Evolutionary conservation across 2,329 filamentous ascomycete genomes (phyloP), one percentile per base, ranked within the genome.

Genomic region (Botrytis cinerea): DNA sequence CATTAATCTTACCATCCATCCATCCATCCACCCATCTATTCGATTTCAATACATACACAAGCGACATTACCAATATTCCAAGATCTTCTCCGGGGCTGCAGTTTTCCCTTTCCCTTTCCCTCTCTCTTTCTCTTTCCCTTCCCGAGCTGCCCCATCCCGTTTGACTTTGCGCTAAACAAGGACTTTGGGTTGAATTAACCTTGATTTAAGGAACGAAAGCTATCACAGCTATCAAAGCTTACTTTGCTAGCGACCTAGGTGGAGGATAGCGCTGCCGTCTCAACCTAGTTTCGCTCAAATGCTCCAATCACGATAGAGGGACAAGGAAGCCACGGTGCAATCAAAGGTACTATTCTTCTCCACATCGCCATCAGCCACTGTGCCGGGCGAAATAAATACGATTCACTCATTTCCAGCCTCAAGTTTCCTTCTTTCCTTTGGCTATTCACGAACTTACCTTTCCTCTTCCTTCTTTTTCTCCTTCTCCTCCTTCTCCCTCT

Each of bases 321-420:
- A 28, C 38, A 54, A 54, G 46, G 64, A 28, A 54, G 28, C 35
- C n/a, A 68, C 64, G 38, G 64, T 40, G 28, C 46, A 57, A 40
- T 54, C 54, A 1, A 54, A 16, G 25, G 48, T 66, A 54, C 45
- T 20, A 35, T 40, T 28, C 8, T 18, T 32, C 46, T 68, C 46
- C 64, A 68, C 66, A 48, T 69, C 18, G 66, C 66, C 66, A 69
- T 51, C 35, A 68, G 35, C 25, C 48, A 28, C 46, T 40, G 62
- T n/a, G 28, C n/a, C 35, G 32, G 14, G 64, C 14, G 20, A 25
- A 54, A 54, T 25, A 51, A 22, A 40, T 40, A 67, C 32, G 25
- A 68, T 57, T 57, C 66, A 68, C 48, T 68, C 66, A 68, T 32
- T 43, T 57, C 35, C 25, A 32, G 25, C 16, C 25, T 57, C 48